Evolutionary conservation across 192 early-diverging fungal species (phyloP).

Genomic region (Podila epigama): DNA sequence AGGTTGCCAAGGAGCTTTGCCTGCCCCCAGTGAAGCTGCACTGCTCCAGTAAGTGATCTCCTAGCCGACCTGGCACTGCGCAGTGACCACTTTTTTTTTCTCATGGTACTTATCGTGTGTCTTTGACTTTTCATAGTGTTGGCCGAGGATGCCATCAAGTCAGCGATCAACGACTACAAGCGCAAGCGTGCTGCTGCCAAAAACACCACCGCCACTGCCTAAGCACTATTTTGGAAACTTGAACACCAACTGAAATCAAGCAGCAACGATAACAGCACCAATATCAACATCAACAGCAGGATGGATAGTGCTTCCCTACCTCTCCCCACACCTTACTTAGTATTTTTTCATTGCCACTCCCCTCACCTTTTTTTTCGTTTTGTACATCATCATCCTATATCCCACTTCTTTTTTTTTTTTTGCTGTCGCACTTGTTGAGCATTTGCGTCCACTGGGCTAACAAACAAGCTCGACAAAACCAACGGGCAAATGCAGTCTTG

Average conservation of each 20-base stretch:
- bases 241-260: background rate
- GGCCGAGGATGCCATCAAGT: conserved; percentile 99
- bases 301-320: background rate
- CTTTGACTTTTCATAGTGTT: conserved; percentile 75
- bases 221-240: background rate
- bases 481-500: background rate
- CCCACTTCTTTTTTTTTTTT: background rate
- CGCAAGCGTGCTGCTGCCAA: conserved; percentile 70
- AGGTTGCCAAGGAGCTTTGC: conserved; percentile 95
- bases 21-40: conserved; percentile 98
- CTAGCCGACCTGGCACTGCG: background rate
- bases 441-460: background rate
- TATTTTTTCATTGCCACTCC: background rate
- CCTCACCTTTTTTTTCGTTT: background rate
- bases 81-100: background rate
- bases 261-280: background rate
- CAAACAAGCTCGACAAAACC: background rate
- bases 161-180: conserved; percentile 96
- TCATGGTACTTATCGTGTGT: conserved; percentile 5
- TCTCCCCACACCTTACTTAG: background rate
- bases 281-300: background rate
- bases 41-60: conserved; percentile 84
- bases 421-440: background rate
- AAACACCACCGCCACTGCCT: conserved; percentile 7
- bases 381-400: background rate